A percentile compares a stretch with the other conserved stretches of the same genome.
These are phyloP conservation scores for Beauveria bassiana DNA, from an alignment of 2,329 filamentous ascomycete species.

Conservation along the genomic window DNA sequence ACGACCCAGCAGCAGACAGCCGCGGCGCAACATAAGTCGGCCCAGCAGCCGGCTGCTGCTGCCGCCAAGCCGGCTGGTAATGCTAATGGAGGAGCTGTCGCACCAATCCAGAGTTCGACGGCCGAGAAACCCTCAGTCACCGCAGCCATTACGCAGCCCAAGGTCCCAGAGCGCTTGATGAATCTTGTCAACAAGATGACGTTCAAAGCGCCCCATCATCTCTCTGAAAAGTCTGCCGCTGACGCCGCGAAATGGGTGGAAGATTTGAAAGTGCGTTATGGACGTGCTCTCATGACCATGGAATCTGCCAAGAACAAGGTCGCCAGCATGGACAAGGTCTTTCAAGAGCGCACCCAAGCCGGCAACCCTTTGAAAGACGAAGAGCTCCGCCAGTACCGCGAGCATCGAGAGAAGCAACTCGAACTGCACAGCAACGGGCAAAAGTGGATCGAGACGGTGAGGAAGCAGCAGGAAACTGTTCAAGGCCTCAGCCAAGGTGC, in stretches of 20 bases:
- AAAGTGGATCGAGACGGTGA: conserved; percentile 39
- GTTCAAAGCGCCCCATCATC: conserved; percentile 35
- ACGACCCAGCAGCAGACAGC: conserved; percentile 16
- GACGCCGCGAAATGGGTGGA: conserved; percentile 42
- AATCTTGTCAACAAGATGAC: conserved; percentile 40
- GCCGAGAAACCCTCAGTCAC: not conserved
- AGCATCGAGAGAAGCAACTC: conserved; percentile 35
- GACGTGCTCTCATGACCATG: conserved; percentile 41
- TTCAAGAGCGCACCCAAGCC: conserved; percentile 34
- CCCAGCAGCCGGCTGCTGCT: conserved; percentile 4
- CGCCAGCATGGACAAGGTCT: conserved; percentile 32
- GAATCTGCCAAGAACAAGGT: conserved; percentile 36
- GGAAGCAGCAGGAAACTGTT: conserved; percentile 38
- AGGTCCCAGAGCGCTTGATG: conserved; percentile 36
- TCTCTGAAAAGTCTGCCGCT: conserved; percentile 33
- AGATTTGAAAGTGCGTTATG: conserved; percentile 40
- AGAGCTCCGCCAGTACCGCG: conserved; percentile 36
- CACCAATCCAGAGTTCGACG: not conserved
- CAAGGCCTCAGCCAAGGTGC: conserved; percentile 18
- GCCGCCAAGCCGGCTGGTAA: not conserved
- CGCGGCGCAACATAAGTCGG: conserved; percentile 6
- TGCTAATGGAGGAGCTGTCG: conserved; percentile 2
- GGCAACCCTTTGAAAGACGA: conserved; percentile 38
- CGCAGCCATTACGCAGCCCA: conserved; percentile 18
- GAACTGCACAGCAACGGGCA: conserved; percentile 40